phyloP scores from a whole-genome alignment of 164 flowering plant genomes.

The Malania oleifera region DNA sequence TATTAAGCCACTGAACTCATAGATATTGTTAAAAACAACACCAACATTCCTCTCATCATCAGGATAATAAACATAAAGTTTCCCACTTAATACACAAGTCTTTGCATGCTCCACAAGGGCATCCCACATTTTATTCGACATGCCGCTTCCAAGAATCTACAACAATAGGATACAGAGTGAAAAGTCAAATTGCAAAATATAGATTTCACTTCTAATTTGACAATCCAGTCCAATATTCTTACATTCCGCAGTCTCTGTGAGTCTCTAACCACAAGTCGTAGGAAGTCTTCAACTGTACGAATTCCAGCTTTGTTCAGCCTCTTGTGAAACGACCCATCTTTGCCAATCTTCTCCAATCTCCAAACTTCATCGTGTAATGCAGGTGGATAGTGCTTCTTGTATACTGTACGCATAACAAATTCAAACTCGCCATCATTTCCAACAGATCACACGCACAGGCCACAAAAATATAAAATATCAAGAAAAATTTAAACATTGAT shows the following conservation, averaged over 20 bases:
- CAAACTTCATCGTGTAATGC: conserved; percentile 80
- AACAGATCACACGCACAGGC: background rate
- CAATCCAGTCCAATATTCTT: conserved; percentile 23
- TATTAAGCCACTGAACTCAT: conserved; percentile 75
- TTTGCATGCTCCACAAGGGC: conserved; percentile 87
- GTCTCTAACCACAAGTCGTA: conserved; percentile 72
- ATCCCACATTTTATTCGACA: conserved; percentile 99
- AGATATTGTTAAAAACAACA: conserved; percentile 82
- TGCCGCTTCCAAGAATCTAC: conserved; percentile 96
- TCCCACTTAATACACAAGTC: conserved; percentile 86
- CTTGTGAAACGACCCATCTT: conserved; percentile 93
- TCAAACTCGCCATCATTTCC: background rate
- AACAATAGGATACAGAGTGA: conserved; percentile 10
- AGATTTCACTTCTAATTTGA: background rate
- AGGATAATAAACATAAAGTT: conserved; percentile 66
- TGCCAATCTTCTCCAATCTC: conserved; percentile 95
- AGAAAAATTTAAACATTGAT: background rate
- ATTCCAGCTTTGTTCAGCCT: conserved; percentile 77
- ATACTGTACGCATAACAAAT: conserved; percentile 41
- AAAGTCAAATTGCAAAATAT: background rate
- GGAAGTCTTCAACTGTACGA: conserved; percentile 72
- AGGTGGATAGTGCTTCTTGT: conserved; percentile 97
- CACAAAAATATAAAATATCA: background rate
- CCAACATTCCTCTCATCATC: conserved; percentile 76
- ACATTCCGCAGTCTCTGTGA: conserved; percentile 69